phyloP scores from a whole-genome alignment of 441 rosid species.

The Croton setiger region DNA sequence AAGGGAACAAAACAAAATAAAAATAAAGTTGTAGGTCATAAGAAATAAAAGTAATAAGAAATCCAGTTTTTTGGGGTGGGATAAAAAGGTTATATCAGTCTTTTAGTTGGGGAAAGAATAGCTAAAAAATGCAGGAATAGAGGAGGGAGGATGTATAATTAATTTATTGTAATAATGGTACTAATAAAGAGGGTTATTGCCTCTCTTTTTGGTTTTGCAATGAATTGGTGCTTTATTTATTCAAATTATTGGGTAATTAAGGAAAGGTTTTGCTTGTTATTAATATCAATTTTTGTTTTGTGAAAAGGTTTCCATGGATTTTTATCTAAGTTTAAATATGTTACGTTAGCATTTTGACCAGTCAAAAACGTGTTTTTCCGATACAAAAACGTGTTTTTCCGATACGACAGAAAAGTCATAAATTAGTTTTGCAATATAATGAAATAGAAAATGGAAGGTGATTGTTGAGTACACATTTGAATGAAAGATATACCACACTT shows the following conservation, averaged over 20 bases:
- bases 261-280: neutral
- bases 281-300: too few relatives aligned
- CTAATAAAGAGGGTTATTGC: neutral
- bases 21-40: constrained; percentile 20
- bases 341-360: too few relatives aligned
- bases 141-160: neutral
- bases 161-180: neutral
- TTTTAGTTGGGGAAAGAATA: constrained; percentile 5
- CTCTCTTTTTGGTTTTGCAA: neutral
- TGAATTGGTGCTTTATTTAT: neutral
- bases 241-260: neutral
- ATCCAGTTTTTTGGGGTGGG: neutral
- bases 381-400: too few relatives aligned
- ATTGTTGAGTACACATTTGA: neutral
- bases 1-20: neutral
- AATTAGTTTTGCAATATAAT: too few relatives aligned
- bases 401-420: too few relatives aligned
- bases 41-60: constrained; percentile 14
- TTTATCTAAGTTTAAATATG: too few relatives aligned
- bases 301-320: neutral
- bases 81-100: constrained; percentile 18
- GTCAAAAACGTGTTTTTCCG: too few relatives aligned
- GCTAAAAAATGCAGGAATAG: neutral
- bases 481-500: neutral
- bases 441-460: neutral